These are phyloP conservation scores for Monosporozyma aquatica DNA, from an alignment of 805 yeast genomes.

Conservation along the genomic window DNA sequence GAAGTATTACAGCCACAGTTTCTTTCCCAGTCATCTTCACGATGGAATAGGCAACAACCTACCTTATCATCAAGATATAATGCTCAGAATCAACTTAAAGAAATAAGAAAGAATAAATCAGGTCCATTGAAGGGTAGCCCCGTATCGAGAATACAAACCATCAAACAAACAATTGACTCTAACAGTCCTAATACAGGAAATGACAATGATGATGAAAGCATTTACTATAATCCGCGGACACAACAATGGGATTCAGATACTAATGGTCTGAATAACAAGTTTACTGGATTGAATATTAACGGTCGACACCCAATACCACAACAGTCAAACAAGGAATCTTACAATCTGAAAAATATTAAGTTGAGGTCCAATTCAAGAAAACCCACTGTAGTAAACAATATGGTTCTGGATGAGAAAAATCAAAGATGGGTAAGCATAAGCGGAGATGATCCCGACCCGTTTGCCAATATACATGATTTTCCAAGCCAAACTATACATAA, in stretches of 20 bases:
- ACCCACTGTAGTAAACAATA: conserved; percentile 25
- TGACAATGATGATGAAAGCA: conserved; percentile 15
- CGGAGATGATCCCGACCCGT: conserved; percentile 25
- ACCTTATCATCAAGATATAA: conserved; percentile 13
- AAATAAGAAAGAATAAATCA: neutral
- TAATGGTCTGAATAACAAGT: conserved; percentile 20
- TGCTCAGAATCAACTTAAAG: neutral
- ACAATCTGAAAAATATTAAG: conserved; percentile 6
- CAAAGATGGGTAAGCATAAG: conserved; percentile 27
- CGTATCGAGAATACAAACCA: conserved; percentile 20
- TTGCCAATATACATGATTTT: conserved; percentile 22
- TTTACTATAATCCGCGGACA: conserved; percentile 25
- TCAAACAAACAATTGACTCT: conserved; percentile 29
- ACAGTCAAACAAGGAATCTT: neutral
- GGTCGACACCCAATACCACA: too few relatives aligned
- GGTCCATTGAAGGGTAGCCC: conserved; percentile 3
- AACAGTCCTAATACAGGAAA: conserved; percentile 24
- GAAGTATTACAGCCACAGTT: conserved; percentile 23
- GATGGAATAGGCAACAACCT: conserved; percentile 5
- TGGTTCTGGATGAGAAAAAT: conserved; percentile 29
- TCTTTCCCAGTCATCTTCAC: conserved; percentile 7
- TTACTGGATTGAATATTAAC: conserved; percentile 15
- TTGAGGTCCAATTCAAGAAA: conserved; percentile 8
- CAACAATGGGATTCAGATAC: conserved; percentile 27
- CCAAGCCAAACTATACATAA: neutral